phyloP scores from a whole-genome alignment of 1,139 yeast genomes.

The Pichia sp. region DNA sequence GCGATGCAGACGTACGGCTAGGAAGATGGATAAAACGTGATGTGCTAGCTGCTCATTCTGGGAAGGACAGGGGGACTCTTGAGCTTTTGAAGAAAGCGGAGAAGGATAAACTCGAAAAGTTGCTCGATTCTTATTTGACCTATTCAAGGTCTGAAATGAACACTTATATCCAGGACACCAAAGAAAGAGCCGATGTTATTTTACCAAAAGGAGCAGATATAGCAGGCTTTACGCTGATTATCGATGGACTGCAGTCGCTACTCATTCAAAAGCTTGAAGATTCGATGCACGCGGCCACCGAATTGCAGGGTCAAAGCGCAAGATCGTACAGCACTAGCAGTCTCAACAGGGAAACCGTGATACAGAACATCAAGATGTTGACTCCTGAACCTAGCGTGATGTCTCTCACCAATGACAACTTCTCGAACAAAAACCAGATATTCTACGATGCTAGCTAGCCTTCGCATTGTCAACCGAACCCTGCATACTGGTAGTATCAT shows the following conservation, averaged over 20 bases:
- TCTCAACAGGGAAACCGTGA: conserved; percentile 14
- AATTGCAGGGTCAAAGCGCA: not conserved
- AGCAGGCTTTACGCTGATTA: conserved; percentile 60
- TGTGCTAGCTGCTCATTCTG: conserved; percentile 12
- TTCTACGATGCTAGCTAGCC: conserved; percentile 28
- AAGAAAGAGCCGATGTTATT: conserved; percentile 74
- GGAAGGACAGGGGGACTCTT: not conserved
- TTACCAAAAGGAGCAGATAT: conserved; percentile 70
- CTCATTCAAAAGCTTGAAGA: conserved; percentile 22
- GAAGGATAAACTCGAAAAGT: conserved; percentile 38
- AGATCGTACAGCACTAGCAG: conserved; percentile 12
- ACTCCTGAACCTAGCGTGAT: conserved; percentile 25
- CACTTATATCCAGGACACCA: conserved; percentile 69
- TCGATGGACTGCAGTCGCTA: conserved; percentile 64
- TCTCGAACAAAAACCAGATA: conserved; percentile 25
- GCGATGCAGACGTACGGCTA: conserved; percentile 80
- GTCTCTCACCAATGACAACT: conserved; percentile 28
- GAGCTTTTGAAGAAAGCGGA: conserved; percentile 13
- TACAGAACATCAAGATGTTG: conserved; percentile 16
- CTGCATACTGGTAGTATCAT: not conserved
- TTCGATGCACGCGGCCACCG: conserved; percentile 6
- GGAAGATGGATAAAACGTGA: conserved; percentile 57
- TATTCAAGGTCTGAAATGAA: conserved; percentile 74
- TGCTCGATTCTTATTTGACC: conserved; percentile 58
- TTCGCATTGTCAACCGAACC: not conserved